Conservation (phyloP, 345 rosid species). For the Heritiera littoralis region DNA sequence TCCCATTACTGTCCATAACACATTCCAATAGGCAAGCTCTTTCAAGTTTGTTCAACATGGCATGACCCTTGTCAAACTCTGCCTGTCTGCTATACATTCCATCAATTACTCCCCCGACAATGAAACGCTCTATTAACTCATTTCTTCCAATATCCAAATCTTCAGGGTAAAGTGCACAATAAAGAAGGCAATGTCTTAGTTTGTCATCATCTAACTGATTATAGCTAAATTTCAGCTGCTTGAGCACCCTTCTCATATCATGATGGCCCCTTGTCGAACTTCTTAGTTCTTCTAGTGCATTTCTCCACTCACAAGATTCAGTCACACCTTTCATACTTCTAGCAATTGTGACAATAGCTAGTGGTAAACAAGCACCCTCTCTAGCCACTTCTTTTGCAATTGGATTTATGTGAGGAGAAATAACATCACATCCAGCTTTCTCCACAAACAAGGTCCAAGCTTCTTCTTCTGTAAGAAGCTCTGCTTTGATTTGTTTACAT, state of each 20-base stretch:
- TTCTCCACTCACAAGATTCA: slow-evolving; percentile 25
- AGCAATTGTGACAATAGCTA: slow-evolving; percentile 16
- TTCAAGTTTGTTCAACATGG: slow-evolving; percentile 26
- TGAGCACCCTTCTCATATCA: slow-evolving; percentile 5
- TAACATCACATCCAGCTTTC: neutral
- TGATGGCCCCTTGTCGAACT: neutral
- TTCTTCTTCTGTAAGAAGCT: slow-evolving; percentile 11
- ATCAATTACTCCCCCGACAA: slow-evolving; percentile 25
- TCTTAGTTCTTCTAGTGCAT: slow-evolving; percentile 15
- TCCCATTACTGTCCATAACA: neutral
- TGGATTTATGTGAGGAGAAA: neutral
- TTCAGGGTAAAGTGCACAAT: slow-evolving; percentile 30
- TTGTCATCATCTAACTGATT: slow-evolving; percentile 16
- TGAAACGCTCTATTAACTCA: slow-evolving; percentile 23
- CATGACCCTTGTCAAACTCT: slow-evolving; percentile 15
- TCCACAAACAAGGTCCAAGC: slow-evolving; percentile 14
- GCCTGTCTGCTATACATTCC: slow-evolving; percentile 11
- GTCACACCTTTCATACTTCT: slow-evolving; percentile 23
- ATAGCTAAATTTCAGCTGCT: slow-evolving; percentile 20
- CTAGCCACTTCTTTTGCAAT: slow-evolving; percentile 2
- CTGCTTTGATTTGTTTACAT: neutral
- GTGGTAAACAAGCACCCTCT: slow-evolving; percentile 31
- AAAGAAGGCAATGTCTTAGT: slow-evolving; percentile 25
- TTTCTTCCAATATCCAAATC: neutral
- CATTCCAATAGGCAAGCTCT: slow-evolving; percentile 23